A percentile compares a stretch with the other conserved stretches of the same genome.
phyloP scores from a whole-genome alignment of 2,329 filamentous ascomycete genomes.

The Alternaria sp. region DNA sequence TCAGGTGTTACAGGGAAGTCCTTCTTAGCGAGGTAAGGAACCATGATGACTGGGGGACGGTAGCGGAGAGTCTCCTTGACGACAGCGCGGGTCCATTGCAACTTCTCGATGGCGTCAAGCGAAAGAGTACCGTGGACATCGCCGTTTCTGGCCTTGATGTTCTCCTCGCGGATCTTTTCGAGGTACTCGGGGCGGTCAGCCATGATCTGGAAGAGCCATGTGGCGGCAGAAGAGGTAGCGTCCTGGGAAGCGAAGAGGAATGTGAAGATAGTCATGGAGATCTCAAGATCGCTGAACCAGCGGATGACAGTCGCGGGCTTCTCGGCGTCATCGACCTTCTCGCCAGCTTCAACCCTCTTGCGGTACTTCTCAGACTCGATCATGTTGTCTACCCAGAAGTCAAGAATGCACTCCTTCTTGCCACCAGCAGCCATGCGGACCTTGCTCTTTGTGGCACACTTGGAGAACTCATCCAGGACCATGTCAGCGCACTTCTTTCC shows the following conservation, averaged over 20 bases:
- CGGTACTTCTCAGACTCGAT: conserved; percentile 83
- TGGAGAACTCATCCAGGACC: conserved; percentile 86
- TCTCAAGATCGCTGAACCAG: conserved; percentile 88
- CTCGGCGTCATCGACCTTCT: conserved; percentile 63
- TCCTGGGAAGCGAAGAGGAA: conserved; percentile 98
- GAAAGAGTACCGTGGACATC: conserved; percentile 72
- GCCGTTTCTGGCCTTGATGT: conserved; percentile 76
- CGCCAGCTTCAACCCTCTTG: conserved; percentile 76
- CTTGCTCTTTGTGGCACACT: conserved; percentile 92
- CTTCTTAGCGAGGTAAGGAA: conserved; percentile 94
- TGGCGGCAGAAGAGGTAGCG: conserved; percentile 89
- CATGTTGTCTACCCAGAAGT: conserved; percentile 84
- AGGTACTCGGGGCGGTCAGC: conserved; percentile 93
- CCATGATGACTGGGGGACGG: conserved; percentile 95
- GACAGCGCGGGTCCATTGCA: conserved; percentile 89
- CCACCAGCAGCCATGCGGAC: conserved; percentile 89
- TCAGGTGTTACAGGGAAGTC: conserved; percentile 84
- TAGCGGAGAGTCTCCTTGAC: conserved; percentile 75
- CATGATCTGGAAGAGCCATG: conserved; percentile 94
- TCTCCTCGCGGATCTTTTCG: conserved; percentile 90
- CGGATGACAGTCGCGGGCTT: conserved; percentile 86
- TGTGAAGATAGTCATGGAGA: conserved; percentile 91
- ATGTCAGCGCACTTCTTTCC: conserved; percentile 95
- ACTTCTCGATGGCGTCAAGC: conserved; percentile 86
- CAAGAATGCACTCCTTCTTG: conserved; percentile 89